Percentiles rank a stretch among this genome's conserved stretches.
phyloP scores from a whole-genome alignment of 257 asterid genomes.

The Voacanga thouarsii region DNA sequence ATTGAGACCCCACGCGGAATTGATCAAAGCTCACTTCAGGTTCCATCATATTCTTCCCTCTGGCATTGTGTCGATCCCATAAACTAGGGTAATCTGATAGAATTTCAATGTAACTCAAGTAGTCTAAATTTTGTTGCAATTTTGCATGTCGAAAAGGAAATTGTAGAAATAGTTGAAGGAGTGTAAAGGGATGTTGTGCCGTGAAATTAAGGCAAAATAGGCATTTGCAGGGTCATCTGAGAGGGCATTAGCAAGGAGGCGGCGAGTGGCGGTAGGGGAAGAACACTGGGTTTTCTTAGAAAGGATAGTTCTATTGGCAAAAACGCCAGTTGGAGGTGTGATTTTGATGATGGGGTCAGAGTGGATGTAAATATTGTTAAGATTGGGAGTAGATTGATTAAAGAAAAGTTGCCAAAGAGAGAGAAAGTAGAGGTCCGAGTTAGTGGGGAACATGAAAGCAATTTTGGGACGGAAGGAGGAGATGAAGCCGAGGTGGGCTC shows the following conservation, averaged over 20 bases:
- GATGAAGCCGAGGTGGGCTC: conserved; percentile 59
- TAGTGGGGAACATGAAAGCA: conserved; percentile 81
- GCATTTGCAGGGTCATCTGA: conserved; percentile 59
- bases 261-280: conserved; percentile 81
- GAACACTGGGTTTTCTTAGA: conserved; percentile 84
- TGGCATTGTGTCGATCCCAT: conserved; percentile 66
- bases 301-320: conserved; percentile 46
- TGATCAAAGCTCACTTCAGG: conserved; percentile 70
- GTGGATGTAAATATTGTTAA: conserved; percentile 79
- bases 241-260: conserved; percentile 66
- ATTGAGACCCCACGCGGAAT: conserved; percentile 81
- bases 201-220: conserved; percentile 59
- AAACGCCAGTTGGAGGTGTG: conserved; percentile 46
- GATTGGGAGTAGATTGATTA: conserved; percentile 38
- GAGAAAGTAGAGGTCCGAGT: conserved; percentile 65
- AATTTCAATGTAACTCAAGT: conserved; percentile 67
- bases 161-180: conserved; percentile 52
- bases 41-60: conserved; percentile 68
- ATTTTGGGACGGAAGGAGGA: conserved; percentile 73
- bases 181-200: conserved; percentile 66
- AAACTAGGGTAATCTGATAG: conserved; percentile 38
- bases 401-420: conserved; percentile 80
- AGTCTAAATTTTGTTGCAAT: conserved; percentile 47
- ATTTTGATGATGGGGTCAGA: conserved; percentile 57
- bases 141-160: conserved; percentile 55